A percentile compares a stretch with the other conserved stretches of the same genome.
phyloP scores from a whole-genome alignment of 768 basidiomycete species.

The Collybia mongolica region DNA sequence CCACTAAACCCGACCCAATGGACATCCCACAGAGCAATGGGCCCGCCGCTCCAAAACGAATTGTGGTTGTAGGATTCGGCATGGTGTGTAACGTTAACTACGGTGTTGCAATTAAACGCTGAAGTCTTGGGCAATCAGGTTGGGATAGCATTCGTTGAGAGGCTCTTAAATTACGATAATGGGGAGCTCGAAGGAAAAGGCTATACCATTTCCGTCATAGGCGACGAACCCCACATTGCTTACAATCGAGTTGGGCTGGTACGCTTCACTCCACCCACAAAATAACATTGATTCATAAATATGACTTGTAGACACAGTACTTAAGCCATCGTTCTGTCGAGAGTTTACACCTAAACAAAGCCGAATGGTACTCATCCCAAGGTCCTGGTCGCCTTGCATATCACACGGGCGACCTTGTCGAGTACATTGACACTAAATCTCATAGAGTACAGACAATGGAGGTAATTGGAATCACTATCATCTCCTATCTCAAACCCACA shows the following conservation, averaged over 20 bases:
- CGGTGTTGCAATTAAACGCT: neutral
- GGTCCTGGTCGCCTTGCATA: slow-evolving; percentile 54
- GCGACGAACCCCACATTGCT: slow-evolving; percentile 54
- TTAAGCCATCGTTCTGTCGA: slow-evolving; percentile 59
- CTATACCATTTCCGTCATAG: slow-evolving; percentile 58
- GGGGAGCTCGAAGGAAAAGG: slow-evolving; percentile 20
- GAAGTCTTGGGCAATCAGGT: neutral
- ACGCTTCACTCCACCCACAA: neutral
- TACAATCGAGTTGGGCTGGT: slow-evolving; percentile 52
- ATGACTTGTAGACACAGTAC: slow-evolving; percentile 46
- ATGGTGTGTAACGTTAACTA: slow-evolving; percentile 1
- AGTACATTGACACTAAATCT: slow-evolving; percentile 18
- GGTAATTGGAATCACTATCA: slow-evolving; percentile 45
- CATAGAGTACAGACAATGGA: slow-evolving; percentile 19
- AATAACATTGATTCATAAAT: neutral
- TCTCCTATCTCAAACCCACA: slow-evolving; percentile 26
- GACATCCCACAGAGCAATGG: neutral
- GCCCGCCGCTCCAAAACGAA: neutral
- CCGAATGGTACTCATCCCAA: slow-evolving; percentile 59
- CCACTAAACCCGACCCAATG: neutral
- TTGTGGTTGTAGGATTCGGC: slow-evolving; percentile 6
- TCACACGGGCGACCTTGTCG: slow-evolving; percentile 47
- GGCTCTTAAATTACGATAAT: slow-evolving; percentile 57
- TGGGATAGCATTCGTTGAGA: slow-evolving; percentile 62
- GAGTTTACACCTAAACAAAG: slow-evolving; percentile 57